A percentile compares a stretch with the other conserved stretches of the same genome.
These are phyloP conservation scores for Tephrocybe rancida DNA, from an alignment of 768 basidiomycete genomes.

Conservation along the genomic window DNA sequence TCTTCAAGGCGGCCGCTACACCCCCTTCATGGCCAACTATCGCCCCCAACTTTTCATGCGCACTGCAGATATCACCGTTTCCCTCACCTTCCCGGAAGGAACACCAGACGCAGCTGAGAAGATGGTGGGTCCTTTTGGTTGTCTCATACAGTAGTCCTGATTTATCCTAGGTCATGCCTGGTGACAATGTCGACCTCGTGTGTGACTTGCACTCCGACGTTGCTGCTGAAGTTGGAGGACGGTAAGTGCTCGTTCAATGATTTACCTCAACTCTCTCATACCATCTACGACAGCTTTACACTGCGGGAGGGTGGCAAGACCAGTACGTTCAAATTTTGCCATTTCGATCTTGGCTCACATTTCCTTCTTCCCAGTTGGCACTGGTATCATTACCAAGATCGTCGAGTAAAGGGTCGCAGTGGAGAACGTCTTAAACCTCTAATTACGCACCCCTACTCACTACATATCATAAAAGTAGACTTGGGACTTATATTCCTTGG, in stretches of 20 bases:
- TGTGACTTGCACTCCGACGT: conserved; percentile 84
- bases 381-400: conserved; percentile 91
- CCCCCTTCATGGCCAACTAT: conserved; percentile 93
- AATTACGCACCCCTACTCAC: conserved; percentile 16
- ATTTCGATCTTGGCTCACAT: neutral
- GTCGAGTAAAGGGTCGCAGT: conserved; percentile 35
- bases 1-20: conserved; percentile 70
- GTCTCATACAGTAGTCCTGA: neutral
- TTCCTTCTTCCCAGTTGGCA: conserved; percentile 64
- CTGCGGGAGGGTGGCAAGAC: conserved; percentile 95
- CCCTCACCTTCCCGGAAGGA: conserved; percentile 84
- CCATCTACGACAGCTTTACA: conserved; percentile 59
- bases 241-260: conserved; percentile 37
- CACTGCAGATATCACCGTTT: conserved; percentile 90
- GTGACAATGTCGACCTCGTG: conserved; percentile 95
- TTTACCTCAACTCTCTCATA: conserved; percentile 4
- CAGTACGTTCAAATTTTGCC: conserved; percentile 46
- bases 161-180: conserved; percentile 81
- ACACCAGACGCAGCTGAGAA: conserved; percentile 82
- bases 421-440: neutral
- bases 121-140: conserved; percentile 56
- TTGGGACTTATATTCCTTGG: conserved; percentile 7
- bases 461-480: conserved; percentile 19
- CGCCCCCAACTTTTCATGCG: conserved; percentile 95
- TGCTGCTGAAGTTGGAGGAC: conserved; percentile 85